Evolutionary conservation across 1,284 basidiomycete genomes (phyloP).

Genomic region (Cronartium ribicola): DNA sequence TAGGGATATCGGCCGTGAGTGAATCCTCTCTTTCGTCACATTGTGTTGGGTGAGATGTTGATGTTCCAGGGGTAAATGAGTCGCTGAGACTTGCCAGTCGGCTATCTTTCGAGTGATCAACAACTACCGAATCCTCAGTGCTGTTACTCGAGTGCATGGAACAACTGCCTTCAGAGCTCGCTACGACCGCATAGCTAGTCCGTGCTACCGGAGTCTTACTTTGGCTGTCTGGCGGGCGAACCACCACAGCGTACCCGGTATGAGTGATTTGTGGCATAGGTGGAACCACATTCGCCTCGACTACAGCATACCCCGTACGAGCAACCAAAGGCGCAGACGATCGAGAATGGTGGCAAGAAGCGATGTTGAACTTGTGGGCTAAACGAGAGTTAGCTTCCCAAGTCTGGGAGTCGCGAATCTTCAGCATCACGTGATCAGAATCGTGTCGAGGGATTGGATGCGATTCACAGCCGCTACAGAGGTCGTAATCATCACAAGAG

Average conservation of each 20-base stretch:
- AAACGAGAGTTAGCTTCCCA: slow-evolving; percentile 16
- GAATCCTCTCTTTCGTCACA: no score
- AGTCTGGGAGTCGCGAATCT: slow-evolving; percentile 58
- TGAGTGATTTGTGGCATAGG: background rate
- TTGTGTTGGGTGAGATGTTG: no score
- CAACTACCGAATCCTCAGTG: no score
- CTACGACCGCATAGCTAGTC: background rate
- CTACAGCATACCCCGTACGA: background rate
- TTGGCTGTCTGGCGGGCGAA: background rate
- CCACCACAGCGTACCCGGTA: background rate
- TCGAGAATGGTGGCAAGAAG: background rate
- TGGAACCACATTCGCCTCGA: background rate
- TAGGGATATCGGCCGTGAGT: no score
- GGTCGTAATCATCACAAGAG: slow-evolving; percentile 73
- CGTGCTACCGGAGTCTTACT: background rate
- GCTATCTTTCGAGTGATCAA: no score
- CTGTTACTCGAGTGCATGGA: no score
- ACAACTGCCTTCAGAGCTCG: no score
- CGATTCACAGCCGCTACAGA: slow-evolving; percentile 76
- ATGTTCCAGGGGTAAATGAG: no score
- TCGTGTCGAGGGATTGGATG: slow-evolving; percentile 73
- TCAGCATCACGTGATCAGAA: slow-evolving; percentile 68
- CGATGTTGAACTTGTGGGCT: background rate
- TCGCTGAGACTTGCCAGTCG: no score
- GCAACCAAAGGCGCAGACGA: background rate